phyloP scores from a whole-genome alignment of 1,139 yeast species.

The Sugiyamaella sp. region DNA sequence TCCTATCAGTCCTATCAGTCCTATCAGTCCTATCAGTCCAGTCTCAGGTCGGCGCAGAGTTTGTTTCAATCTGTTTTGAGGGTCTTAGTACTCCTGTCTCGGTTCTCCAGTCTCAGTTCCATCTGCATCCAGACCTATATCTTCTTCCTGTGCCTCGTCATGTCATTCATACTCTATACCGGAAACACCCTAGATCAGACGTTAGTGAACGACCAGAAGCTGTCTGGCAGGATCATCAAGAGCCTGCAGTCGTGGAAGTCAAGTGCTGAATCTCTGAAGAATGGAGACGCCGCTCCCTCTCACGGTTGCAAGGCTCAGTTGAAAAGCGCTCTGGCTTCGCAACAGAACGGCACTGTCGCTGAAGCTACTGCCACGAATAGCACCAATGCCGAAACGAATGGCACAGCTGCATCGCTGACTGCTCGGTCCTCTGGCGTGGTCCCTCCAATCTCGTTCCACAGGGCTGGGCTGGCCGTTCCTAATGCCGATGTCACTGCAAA shows the following conservation, averaged over 20 bases:
- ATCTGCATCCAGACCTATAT: background rate
- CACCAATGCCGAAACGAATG: background rate
- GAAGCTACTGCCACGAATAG: background rate
- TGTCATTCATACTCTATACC: constrained; percentile 27
- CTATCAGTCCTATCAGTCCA: no score
- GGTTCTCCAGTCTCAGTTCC: background rate
- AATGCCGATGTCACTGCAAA: constrained; percentile 31
- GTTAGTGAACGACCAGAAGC: constrained; percentile 10
- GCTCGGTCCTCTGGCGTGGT: background rate
- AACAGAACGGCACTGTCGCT: background rate
- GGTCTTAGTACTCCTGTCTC: no score
- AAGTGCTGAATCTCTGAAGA: no score
- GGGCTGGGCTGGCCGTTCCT: background rate
- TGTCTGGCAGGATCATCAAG: constrained; percentile 12
- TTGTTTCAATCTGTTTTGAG: no score
- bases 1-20: no score
- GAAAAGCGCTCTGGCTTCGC: background rate
- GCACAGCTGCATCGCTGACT: background rate
- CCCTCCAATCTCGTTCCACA: constrained; percentile 7
- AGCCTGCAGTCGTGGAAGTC: constrained; percentile 9
- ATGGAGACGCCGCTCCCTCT: no score
- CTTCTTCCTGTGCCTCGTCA: constrained; percentile 1
- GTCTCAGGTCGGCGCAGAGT: no score
- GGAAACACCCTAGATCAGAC: constrained; percentile 31
- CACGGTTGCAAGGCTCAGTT: no score